Conservation (phyloP, 768 basidiomycete genomes). For the Sutorius australiensis region DNA sequence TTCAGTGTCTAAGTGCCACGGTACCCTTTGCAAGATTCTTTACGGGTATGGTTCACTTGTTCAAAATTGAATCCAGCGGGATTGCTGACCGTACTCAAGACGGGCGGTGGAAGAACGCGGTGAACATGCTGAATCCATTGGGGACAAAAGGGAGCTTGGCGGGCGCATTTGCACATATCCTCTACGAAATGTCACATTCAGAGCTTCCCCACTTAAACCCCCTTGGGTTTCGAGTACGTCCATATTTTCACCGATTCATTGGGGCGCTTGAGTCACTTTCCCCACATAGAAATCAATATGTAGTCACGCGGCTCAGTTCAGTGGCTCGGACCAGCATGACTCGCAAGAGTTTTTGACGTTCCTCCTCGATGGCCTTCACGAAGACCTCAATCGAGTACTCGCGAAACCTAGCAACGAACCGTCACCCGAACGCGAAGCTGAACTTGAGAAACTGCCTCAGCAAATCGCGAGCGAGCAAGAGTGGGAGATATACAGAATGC, state of each 20-base stretch:
- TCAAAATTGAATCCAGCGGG: not conserved
- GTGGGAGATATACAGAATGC: constrained; percentile 85
- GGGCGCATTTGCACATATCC: constrained; percentile 73
- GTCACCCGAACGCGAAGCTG: constrained; percentile 80
- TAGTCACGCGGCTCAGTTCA: constrained; percentile 65
- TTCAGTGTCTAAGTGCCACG: constrained; percentile 95
- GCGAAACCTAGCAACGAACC: constrained; percentile 60
- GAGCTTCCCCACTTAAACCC: constrained; percentile 83
- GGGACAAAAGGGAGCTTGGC: constrained; percentile 86
- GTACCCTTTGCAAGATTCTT: constrained; percentile 93
- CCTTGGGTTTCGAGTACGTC: constrained; percentile 75
- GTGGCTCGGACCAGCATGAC: constrained; percentile 89
- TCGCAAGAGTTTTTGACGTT: constrained; percentile 96
- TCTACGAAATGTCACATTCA: constrained; percentile 85
- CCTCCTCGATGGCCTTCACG: constrained; percentile 88
- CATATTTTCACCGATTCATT: constrained; percentile 19
- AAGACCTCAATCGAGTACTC: constrained; percentile 81
- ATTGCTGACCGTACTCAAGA: constrained; percentile 40
- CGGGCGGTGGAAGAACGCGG: constrained; percentile 73
- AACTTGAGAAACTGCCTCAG: constrained; percentile 79
- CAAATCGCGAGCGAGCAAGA: constrained; percentile 90
- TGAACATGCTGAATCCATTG: constrained; percentile 82
- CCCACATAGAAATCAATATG: constrained; percentile 51
- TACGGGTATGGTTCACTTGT: constrained; percentile 49
- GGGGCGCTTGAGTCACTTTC: constrained; percentile 17